Conservation (phyloP, 192 early-diverging fungal genomes). For the Gigaspora rosea region DNA sequence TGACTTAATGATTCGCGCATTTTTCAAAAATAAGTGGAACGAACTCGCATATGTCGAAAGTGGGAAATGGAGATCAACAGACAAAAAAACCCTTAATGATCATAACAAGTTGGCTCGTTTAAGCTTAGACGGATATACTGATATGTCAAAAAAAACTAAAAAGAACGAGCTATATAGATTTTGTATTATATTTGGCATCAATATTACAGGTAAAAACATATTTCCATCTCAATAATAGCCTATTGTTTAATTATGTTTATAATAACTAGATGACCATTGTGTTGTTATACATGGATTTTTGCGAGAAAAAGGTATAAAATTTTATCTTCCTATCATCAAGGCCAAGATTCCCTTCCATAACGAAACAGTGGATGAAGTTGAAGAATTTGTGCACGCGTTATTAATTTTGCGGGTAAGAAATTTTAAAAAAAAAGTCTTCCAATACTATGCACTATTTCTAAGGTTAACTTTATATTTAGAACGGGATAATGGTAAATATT, state of each 20-base stretch:
- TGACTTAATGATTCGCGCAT: conserved; percentile 10
- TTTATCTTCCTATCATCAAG: conserved; percentile 1
- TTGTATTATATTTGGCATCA: conserved; percentile 19
- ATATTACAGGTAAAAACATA: conserved; percentile 26
- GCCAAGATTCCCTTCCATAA: conserved; percentile 21
- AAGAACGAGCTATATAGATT: conserved; percentile 6
- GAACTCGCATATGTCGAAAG: conserved; percentile 12
- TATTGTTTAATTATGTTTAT: conserved; percentile 20
- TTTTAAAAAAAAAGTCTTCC: conserved; percentile 19
- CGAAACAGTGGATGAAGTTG: conserved; percentile 20
- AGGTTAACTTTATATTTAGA: conserved; percentile 8
- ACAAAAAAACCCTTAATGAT: conserved; percentile 5
- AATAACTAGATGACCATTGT: conserved; percentile 19
- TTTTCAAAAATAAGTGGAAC: neutral
- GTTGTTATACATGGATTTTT: conserved; percentile 21
- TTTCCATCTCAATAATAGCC: neutral
- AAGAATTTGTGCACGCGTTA: conserved; percentile 29
- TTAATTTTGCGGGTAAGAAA: conserved; percentile 24
- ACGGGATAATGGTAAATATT: conserved; percentile 7
- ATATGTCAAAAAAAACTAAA: neutral
- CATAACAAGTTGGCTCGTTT: conserved; percentile 24
- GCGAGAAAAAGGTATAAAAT: conserved; percentile 22
- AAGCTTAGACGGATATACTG: neutral
- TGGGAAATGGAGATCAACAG: neutral
- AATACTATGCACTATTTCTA: neutral